Conservation (phyloP, 495 filamentous ascomycete genomes). For the Collariella sp. region DNA sequence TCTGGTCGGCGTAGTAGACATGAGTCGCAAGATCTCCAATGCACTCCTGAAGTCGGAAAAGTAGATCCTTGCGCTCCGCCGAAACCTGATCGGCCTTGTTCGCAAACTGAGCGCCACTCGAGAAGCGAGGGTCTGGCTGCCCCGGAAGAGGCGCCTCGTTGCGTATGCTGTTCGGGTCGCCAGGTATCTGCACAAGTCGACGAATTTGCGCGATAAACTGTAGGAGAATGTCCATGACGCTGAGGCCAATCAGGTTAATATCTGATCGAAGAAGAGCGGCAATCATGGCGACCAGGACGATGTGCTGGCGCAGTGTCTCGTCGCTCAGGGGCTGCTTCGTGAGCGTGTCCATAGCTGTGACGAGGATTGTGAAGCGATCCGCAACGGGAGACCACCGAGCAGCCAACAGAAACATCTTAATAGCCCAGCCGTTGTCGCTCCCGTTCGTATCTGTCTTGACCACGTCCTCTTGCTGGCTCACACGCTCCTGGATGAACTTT, state of each 20-base stretch:
- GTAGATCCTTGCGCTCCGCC: slow-evolving; percentile 43
- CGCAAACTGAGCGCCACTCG: slow-evolving; percentile 17
- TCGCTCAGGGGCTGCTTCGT: slow-evolving; percentile 54
- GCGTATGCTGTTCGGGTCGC: slow-evolving; percentile 36
- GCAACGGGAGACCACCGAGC: slow-evolving; percentile 84
- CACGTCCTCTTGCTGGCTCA: slow-evolving; percentile 41
- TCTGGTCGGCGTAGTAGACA: slow-evolving; percentile 89
- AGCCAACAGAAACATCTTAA: slow-evolving; percentile 65
- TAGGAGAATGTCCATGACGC: slow-evolving; percentile 82
- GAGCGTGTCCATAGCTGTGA: slow-evolving; percentile 68
- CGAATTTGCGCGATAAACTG: slow-evolving; percentile 74
- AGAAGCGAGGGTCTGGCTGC: slow-evolving; percentile 20
- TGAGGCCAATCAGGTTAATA: slow-evolving; percentile 87
- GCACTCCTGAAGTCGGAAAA: slow-evolving; percentile 60
- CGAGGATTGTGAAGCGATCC: slow-evolving; percentile 77
- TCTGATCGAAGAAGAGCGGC: slow-evolving; percentile 74
- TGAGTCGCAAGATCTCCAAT: slow-evolving; percentile 85
- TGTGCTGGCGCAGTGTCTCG: slow-evolving; percentile 57
- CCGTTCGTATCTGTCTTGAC: slow-evolving; percentile 26
- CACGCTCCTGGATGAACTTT: slow-evolving; percentile 57
- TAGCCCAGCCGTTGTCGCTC: slow-evolving; percentile 59
- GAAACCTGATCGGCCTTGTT: slow-evolving; percentile 21
- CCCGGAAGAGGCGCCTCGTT: slow-evolving; percentile 22
- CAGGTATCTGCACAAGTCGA: slow-evolving; percentile 56
- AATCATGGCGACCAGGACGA: slow-evolving; percentile 64